Base-by-base conservation (phyloP, 805 yeast species). In the Schwanniomyces sp. region DNA sequence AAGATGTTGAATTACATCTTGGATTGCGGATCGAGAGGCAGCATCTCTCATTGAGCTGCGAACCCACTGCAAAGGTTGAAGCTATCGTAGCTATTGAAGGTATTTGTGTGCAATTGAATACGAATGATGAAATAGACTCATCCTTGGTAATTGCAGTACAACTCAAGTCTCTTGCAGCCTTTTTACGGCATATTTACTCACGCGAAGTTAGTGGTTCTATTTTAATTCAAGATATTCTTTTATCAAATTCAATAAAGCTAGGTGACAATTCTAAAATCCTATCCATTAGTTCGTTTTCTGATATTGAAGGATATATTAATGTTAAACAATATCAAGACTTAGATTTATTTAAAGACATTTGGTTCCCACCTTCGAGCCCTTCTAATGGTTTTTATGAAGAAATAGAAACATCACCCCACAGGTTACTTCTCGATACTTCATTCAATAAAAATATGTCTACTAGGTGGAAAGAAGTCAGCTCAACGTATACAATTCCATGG, bases 61-160 rank as follows among this genome's bases (percentile, higher is more conserved):
- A 88, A 51, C 99, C 99, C 1, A 85, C 85, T 14, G 98, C 98
- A 0, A 90, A 88, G 60, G 94, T 94, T 1, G 91, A 90, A 34
- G 95, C 97, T 0, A 80, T 86, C 30, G 84, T 90, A 12, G 86
- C 90, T 7, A 77, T 85, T 18, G 86, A 83, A 17, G 84, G 86
- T 0, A 78, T 89, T n/a, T 79, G 75, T 18, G 54, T 89, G 30
- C 80, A 81, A 43, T 52, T 86, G 7, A 78, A 79, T 37, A 72
- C 88, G 0, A 78, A 80, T 40, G 72, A 70, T 7, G 53, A 74
- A 4, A 71, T 72, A 26, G 71, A 76, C 2, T 55, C 69, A 3
- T 52, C 59, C 2, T 48, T 82, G 9, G 64, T 78, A 2, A 62
- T 79, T 4, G 61, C 82, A 0, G 61, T 83, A 2, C 72, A 76